Evolutionary conservation across 2,329 filamentous ascomycete genomes (phyloP), one percentile per base, ranked within the genome.

Genomic region (Aureobasidium sp.): DNA sequence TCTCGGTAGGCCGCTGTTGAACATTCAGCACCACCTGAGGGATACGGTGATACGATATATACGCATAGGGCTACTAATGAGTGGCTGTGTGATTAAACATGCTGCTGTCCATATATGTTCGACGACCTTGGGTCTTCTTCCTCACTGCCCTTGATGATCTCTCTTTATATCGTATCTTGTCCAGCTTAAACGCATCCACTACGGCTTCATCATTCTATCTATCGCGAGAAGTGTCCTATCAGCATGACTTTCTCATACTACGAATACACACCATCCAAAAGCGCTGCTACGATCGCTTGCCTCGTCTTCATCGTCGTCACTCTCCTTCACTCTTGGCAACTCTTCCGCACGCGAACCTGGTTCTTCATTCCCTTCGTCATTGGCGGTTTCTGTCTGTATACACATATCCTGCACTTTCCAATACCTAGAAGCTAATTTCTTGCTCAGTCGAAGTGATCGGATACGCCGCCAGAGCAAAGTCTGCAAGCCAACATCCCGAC

Each of bases 301-400:
- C 64, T 77, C 29, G 68, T 84, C 1, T 83, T 83, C 67, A 59
- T 67, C 22, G 51, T 76, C 6, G 67, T 76, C 6, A 79, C 81
- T 1, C 53, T 67, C 0, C 65, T 69, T 1, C 81, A 84, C 64
- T 64, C 66, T 1, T 78, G 70, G 63, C 74, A 75, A 29, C 72
- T 81, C 45, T 66, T 75, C 22, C 76, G 71, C 29, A 75, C 75
- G 2, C 71, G 75, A 37, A 77, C 76, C 12, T 82, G 79, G 75
- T 84, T 80, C 66, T 81, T 81, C 63, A 70, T 77, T 1, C 73
- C 77, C 0, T 77, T 82, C 58, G 65, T 78, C 17, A 65, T 80
- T 1, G 81, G 80, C 0, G 78, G 76, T 1, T 27, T 76, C 3
- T 77, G 81, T 82, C 75, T 63, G 81, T 74, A 20, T 2, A 48